Conservation (phyloP, 805 yeast genomes). For the Yarrowia deformans region DNA sequence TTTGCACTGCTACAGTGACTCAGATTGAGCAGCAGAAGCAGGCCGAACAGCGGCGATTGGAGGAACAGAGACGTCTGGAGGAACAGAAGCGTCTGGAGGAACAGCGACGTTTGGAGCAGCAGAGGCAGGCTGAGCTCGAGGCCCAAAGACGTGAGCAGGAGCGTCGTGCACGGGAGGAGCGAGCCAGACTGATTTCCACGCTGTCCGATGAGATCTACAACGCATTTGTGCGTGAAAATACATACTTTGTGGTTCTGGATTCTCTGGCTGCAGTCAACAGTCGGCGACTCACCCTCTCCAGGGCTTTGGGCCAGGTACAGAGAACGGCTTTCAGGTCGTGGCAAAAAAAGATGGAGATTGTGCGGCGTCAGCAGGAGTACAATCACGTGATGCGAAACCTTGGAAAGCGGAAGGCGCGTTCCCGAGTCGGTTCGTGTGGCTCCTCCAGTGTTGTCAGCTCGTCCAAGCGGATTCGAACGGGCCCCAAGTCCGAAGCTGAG, state of each 20-base stretch:
- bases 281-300: slow-evolving; percentile 50
- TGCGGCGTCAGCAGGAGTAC: slow-evolving; percentile 54
- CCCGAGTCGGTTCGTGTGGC: slow-evolving; percentile 7
- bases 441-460: slow-evolving; percentile 34
- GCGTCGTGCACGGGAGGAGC: background rate
- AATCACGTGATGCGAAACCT: slow-evolving; percentile 50
- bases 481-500: slow-evolving; percentile 23
- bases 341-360: slow-evolving; percentile 43
- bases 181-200: slow-evolving; percentile 48
- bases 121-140: background rate
- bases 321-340: slow-evolving; percentile 50
- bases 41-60: slow-evolving; percentile 44
- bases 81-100: slow-evolving; percentile 6
- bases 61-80: slow-evolving; percentile 2
- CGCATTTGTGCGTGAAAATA: slow-evolving; percentile 55
- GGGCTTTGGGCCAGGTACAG: slow-evolving; percentile 51
- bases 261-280: slow-evolving; percentile 55
- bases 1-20: background rate
- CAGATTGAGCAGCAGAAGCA: slow-evolving; percentile 33
- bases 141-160: slow-evolving; percentile 3
- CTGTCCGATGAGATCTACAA: slow-evolving; percentile 61
- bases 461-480: slow-evolving; percentile 6
- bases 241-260: slow-evolving; percentile 57
- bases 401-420: slow-evolving; percentile 46
- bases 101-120: slow-evolving; percentile 8